Base-by-base conservation (phyloP, 768 basidiomycete genomes). In the Suillus cothurnatus region DNA sequence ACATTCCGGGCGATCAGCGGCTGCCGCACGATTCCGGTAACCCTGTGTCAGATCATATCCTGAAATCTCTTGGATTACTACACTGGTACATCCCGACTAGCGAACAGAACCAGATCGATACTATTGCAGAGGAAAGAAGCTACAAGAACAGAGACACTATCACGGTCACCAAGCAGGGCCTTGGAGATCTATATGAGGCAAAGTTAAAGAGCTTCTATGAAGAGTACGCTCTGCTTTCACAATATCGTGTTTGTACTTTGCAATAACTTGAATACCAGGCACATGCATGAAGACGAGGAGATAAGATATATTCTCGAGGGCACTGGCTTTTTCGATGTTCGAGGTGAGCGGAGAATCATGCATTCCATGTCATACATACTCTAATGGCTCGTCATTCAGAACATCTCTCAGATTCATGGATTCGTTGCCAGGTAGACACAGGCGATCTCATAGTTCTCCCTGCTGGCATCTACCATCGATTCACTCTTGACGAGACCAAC, bases 271-370 rank as follows among this genome's bases (percentile, higher is more conserved):
- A 53, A 41, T 41, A 1, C 32, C 69, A 93, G 93, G 71, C 95
- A 97, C 71, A 85, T 98, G 82, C 96, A 97, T 71, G 94, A 97
- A 76, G 96, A 98, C 71, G 95, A 98, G 72, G 95, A 98, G 78
- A 97, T 96, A 71, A 84, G 96, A 11, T 98, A 93, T 71, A 88
- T 96, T 71, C 82, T 94, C 47, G 81, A 84, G 0, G 96, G 97
- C 19, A 88, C 86, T 47, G 95, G 95, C 0, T 99, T 88, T 82
- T 98, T 97, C 72, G 96, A 98, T 71, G 86, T 98, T 50, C 85
- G 95, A 64, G 93, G 93, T 92, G 67, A 64, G 87, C 69, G 31
- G n/a, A n/a, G n/a, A 34, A 26, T 53, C 5, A 34, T 31, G 2
- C 21, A 41, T 39, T 17, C 28, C 32, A 15, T 43, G 45, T 26